Conservation (phyloP, 2,329 filamentous ascomycete species). For the Ophiocordyceps unilateralis region DNA sequence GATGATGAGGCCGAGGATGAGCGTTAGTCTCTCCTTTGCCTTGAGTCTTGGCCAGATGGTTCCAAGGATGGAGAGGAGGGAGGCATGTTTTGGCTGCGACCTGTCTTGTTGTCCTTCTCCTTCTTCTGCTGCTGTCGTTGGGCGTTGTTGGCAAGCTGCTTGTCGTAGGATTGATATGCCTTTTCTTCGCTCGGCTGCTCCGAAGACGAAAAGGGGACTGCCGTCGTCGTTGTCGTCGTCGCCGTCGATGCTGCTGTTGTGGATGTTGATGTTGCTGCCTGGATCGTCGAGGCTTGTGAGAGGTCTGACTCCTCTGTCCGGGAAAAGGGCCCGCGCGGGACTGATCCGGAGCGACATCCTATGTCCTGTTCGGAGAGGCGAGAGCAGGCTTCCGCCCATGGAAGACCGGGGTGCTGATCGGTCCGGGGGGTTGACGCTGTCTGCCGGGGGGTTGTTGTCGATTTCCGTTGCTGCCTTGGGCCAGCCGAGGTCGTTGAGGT, state of each 20-base stretch:
- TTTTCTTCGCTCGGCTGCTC: conserved; percentile 13
- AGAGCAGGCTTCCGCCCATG: background rate
- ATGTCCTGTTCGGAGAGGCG: background rate
- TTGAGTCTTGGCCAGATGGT: conserved; percentile 56
- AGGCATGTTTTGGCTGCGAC: background rate
- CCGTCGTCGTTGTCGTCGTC: background rate
- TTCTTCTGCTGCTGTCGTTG: background rate
- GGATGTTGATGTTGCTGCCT: background rate
- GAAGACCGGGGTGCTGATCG: background rate
- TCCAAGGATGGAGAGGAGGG: background rate
- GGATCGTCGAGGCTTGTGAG: no score
- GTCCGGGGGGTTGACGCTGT: background rate
- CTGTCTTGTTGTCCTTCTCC: background rate
- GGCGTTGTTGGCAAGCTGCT: background rate
- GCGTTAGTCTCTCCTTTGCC: conserved; percentile 27
- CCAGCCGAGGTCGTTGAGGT: background rate
- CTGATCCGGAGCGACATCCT: background rate
- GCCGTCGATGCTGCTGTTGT: background rate
- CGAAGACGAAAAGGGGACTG: conserved; percentile 6
- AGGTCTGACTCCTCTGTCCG: no score
- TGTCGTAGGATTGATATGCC: conserved; percentile 6
- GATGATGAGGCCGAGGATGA: conserved; percentile 43
- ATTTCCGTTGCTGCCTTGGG: background rate
- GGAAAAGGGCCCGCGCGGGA: background rate
- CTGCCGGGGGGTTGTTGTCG: background rate